Percentiles rank a stretch among this genome's conserved stretches.
phyloP scores from a whole-genome alignment of 306 rosid genomes.

The Medicago arabica region DNA sequence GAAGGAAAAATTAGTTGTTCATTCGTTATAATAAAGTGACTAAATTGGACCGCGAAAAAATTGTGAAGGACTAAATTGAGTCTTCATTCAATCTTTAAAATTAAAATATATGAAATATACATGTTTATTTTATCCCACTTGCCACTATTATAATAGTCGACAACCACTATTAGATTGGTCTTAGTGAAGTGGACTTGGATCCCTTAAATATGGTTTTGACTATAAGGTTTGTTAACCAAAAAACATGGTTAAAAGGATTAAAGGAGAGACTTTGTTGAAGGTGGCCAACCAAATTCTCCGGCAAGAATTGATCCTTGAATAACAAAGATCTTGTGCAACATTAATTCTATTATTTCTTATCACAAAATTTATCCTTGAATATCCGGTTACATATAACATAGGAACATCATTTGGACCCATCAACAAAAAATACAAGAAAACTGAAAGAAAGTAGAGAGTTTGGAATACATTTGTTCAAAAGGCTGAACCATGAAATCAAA shows the following conservation, averaged over 20 bases:
- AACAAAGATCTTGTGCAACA: background rate
- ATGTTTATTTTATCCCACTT: no score
- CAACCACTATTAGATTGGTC: background rate
- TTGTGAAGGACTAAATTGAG: no score
- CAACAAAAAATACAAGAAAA: constrained; percentile 11
- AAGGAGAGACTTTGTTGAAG: background rate
- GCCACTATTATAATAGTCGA: background rate
- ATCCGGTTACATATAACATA: constrained; percentile 34
- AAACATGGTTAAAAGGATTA: background rate
- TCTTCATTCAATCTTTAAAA: no score
- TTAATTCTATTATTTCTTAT: constrained; percentile 22
- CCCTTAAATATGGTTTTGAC: no score
- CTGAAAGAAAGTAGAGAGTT: constrained; percentile 17
- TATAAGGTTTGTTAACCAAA: background rate
- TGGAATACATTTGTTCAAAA: constrained; percentile 43
- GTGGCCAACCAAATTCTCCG: no score
- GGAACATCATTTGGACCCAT: constrained; percentile 20
- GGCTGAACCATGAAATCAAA: constrained; percentile 32
- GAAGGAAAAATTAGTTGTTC: no score
- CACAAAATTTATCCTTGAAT: constrained; percentile 31
- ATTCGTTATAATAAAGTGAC: no score
- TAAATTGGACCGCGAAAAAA: no score
- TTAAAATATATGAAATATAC: no score
- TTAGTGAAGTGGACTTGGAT: background rate
- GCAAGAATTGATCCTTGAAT: no score